Base-by-base conservation (phyloP, 169 alveolate species). In the Eimeria nieschulzi region DNA sequence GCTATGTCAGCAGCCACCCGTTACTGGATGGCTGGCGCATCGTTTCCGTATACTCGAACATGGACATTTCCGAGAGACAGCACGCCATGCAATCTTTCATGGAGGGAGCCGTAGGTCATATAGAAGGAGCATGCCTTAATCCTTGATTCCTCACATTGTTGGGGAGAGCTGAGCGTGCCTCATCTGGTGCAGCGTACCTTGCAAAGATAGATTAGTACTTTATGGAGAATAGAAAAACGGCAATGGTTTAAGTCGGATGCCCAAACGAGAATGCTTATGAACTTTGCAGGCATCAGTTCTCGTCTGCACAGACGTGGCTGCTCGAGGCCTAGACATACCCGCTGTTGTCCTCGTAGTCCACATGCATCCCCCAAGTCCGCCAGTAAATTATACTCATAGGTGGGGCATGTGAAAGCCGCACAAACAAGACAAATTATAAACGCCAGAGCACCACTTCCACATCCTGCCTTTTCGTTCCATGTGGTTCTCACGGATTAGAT, bases 241-340 rank as follows among this genome's bases (percentile, higher is more conserved):
- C 46, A 33, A 33, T 33, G 46, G 3, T 3, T 33, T 33, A 33
- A 33, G 46, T 33, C 46, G 46, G 46, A 33, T 33, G 46, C 46
- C 46, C 46, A 33, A 1, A 33, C 46, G 46, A 33, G 46, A 33
- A 33, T 3, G 46, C 46, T 33, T 3, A 1, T 33, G 46, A n/a
- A 23, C 59, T 46, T 23, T 53, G 56, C 88, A 88, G 93, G 90
- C 83, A 2, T 76, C 93, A 26, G 93, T 98, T 61, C 96, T 99
- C 93, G 97, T 99, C 26, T 99, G 99, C 26, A 99, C 99, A 15
- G 99, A 99, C 94, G 99, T 99, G 7, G 99, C 99, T 0, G 98
- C 99, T 66, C 96, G 99, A 82, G 99, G 99, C 9, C 92, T 99
- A 33, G 99, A 99, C 95, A 98, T 99, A 33, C 95, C 94, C 17